phyloP scores from a whole-genome alignment of 2,329 filamentous ascomycete genomes.

The Daldinia sp. region DNA sequence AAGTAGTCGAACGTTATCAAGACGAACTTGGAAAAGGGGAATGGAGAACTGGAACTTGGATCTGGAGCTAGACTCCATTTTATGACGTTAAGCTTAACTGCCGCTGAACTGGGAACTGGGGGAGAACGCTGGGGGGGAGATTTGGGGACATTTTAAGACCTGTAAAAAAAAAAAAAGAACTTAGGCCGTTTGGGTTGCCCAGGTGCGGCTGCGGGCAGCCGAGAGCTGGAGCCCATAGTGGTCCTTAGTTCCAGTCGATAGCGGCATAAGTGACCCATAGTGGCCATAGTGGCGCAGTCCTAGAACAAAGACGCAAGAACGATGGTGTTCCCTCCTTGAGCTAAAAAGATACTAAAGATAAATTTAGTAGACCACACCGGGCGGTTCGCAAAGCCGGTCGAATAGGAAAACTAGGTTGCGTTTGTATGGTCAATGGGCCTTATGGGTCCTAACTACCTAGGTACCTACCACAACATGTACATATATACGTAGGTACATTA shows the following conservation, averaged over 20 bases:
- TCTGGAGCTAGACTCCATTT: constrained; percentile 15
- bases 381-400: neutral
- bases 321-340: neutral
- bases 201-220: constrained; percentile 28
- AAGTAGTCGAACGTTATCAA: constrained; percentile 16
- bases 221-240: neutral
- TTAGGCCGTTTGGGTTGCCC: neutral
- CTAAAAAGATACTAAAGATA: neutral
- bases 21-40: constrained; percentile 24
- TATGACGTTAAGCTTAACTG: constrained; percentile 33
- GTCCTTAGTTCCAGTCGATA: neutral
- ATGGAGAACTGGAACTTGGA: constrained; percentile 19
- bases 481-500: neutral
- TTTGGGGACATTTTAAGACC: neutral
- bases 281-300: constrained; percentile 25
- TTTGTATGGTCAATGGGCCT: neutral
- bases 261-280: neutral
- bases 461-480: neutral
- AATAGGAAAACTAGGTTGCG: neutral
- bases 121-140: neutral
- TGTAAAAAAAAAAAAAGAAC: neutral
- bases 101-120: no score
- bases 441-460: neutral
- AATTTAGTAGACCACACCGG: neutral
- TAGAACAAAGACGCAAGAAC: no score